A percentile compares a stretch with the other conserved stretches of the same genome.
Evolutionary conservation across 192 early-diverging fungal genomes (phyloP).

Genomic region (Rhizophagus clarus): DNA sequence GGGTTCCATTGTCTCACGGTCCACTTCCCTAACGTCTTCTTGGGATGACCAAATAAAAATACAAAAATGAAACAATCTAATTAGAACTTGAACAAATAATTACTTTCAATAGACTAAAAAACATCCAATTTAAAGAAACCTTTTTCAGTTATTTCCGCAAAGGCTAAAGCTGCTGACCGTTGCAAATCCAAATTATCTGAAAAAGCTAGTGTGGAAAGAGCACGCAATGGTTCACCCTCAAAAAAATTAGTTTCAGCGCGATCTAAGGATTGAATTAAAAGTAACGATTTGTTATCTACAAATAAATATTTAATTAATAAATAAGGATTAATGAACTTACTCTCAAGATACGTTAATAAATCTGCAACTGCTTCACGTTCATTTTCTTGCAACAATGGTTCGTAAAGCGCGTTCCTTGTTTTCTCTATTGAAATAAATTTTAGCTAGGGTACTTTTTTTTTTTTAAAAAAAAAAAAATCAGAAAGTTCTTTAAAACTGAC

Average conservation of each 20-base stretch:
- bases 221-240: conserved; percentile 76
- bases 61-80: conserved; percentile 13
- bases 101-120: neutral
- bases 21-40: conserved; percentile 74
- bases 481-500: neutral
- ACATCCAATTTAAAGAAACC: conserved; percentile 39
- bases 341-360: conserved; percentile 65
- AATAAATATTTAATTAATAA: neutral
- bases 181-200: conserved; percentile 85
- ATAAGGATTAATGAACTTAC: conserved; percentile 42
- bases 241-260: conserved; percentile 82
- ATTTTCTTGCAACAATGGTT: conserved; percentile 66
- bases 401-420: conserved; percentile 53
- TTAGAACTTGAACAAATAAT: conserved; percentile 6
- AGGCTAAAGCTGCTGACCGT: conserved; percentile 83
- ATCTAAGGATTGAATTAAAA: conserved; percentile 46
- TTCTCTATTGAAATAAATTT: conserved; percentile 10
- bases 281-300: neutral
- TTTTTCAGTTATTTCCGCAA: conserved; percentile 89
- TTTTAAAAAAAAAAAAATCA: conserved; percentile 1
- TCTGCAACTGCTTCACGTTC: conserved; percentile 72
- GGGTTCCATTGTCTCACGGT: conserved; percentile 76
- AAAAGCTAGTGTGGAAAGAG: conserved; percentile 81
- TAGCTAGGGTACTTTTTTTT: neutral
- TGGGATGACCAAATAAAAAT: conserved; percentile 15